Evolutionary conservation across 2,329 filamentous ascomycete species (phyloP), one percentile per base, ranked within the genome.

Genomic region (Acrodontium crateriforme): DNA sequence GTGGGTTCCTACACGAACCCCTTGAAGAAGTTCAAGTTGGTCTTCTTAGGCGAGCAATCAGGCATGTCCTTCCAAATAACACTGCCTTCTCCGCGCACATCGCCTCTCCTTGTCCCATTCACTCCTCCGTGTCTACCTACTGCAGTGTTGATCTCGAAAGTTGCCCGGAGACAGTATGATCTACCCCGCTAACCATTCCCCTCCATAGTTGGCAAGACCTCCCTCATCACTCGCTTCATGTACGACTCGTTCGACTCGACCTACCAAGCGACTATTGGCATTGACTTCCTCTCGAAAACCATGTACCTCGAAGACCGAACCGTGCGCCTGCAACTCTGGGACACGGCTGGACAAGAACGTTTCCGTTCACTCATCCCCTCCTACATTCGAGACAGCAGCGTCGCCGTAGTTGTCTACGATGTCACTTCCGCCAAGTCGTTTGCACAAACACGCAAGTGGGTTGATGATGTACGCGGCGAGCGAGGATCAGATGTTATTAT

Each of bases 221-320:
- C 89, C 37, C 65, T 98, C 47, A 98, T 98, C 56, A 98, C 89
- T 42, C 78, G 89, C 41, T 98, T 98, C 68, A 98, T 98, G 89
- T 98, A 98, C 69, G 89, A 98, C 61, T 95, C 89, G 25, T 98
- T 98, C 67, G 89, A 98, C 67, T 94, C 92, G 63, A 95, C 87
- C 69, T 98, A 98, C 64, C 89, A 98, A 62, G 89, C 89, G 32
- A 98, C 89, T 20, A 95, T 98, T 53, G 89, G 89, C 52, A 98
- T 98, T 63, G 89, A 98, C 62, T 98, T 98, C 55, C 73, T 98
- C 44, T 94, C 85, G 51, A 98, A 98, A 82, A 98, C 89, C 30
- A 98, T 98, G 91, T 98, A 98, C 61, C 78, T 98, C 37, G 89
- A 98, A 63, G 89, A 98, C 65, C 74, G 89, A 54, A 98, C 89